phyloP scores from a whole-genome alignment of 2,329 filamentous ascomycete genomes.

The Ophiosphaerella narmari region DNA sequence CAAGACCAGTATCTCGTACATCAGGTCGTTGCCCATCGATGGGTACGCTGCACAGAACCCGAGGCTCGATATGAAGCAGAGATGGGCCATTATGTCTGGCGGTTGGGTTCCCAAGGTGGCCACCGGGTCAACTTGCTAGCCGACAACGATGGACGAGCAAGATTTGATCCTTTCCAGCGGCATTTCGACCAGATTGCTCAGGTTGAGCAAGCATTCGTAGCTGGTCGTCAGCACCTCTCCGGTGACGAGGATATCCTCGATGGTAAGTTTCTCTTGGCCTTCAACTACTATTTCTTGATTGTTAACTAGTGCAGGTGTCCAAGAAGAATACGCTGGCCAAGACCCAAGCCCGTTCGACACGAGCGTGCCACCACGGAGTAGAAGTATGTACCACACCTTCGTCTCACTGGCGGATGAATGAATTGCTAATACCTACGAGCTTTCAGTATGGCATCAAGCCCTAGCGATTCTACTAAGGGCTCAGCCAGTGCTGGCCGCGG shows the following conservation, averaged over 20 bases:
- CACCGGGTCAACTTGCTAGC: background rate
- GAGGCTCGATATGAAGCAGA: slow-evolving; percentile 2
- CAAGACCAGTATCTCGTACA: slow-evolving; percentile 1
- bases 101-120: background rate
- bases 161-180: background rate
- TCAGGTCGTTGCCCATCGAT: background rate
- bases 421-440: too few species aligned
- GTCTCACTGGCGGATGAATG: too few species aligned
- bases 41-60: background rate
- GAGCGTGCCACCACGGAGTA: too few species aligned
- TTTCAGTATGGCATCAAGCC: too few species aligned
- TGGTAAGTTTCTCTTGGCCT: background rate
- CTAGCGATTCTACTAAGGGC: too few species aligned
- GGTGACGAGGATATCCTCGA: background rate
- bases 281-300: background rate
- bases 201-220: background rate
- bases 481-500: too few species aligned
- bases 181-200: background rate
- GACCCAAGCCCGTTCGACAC: background rate
- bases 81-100: background rate
- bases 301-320: background rate
- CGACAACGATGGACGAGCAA: too few species aligned
- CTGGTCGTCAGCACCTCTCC: background rate
- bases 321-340: background rate
- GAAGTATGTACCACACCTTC: too few species aligned